phyloP scores from a whole-genome alignment of 2,329 filamentous ascomycete species.

The Colletotrichum sp. region DNA sequence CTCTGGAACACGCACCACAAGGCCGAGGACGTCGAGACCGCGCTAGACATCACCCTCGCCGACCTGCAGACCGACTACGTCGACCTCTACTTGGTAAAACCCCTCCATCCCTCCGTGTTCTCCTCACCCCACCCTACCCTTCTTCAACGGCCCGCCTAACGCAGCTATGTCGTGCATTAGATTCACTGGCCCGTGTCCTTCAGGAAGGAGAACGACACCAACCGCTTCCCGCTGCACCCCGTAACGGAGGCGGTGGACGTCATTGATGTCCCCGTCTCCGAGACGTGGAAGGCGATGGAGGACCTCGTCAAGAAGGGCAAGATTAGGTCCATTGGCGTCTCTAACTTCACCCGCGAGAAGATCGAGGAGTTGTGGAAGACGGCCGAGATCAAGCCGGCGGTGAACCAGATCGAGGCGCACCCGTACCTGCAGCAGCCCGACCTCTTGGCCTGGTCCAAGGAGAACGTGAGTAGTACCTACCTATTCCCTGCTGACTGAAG shows the following conservation, averaged over 20 bases:
- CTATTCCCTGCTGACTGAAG: neutral
- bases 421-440: constrained; percentile 52
- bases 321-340: constrained; percentile 62
- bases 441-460: constrained; percentile 57
- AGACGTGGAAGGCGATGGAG: constrained; percentile 70
- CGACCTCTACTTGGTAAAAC: constrained; percentile 33
- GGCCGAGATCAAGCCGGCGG: constrained; percentile 51
- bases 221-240: constrained; percentile 44
- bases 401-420: constrained; percentile 58
- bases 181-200: constrained; percentile 58
- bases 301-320: constrained; percentile 58
- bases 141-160: neutral
- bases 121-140: neutral
- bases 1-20: constrained; percentile 39
- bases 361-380: constrained; percentile 55
- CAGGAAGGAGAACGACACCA: constrained; percentile 46
- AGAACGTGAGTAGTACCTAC: constrained; percentile 23
- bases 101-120: neutral
- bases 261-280: constrained; percentile 44
- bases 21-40: constrained; percentile 30
- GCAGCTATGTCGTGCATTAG: constrained; percentile 1
- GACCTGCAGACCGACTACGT: constrained; percentile 36
- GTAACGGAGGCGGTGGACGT: constrained; percentile 50
- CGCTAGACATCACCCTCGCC: constrained; percentile 31
- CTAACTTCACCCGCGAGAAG: constrained; percentile 60